Conservation (phyloP, 202 grass and related monocot genomes). For the Dendrocalamus latiflorus region DNA sequence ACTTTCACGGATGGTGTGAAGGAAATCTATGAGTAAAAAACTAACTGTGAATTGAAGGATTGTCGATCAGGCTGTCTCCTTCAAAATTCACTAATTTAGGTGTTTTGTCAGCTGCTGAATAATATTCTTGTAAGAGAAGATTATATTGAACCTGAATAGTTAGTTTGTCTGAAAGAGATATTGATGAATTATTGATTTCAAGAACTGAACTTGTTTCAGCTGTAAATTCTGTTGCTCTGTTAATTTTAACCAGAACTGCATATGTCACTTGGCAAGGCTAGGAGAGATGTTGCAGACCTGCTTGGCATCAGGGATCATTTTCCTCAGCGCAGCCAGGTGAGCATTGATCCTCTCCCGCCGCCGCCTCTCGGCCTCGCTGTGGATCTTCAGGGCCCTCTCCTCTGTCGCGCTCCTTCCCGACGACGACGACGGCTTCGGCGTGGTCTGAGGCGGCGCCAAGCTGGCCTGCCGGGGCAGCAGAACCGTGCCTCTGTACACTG, state of each 20-base stretch:
- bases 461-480: too few species aligned
- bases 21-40: not conserved
- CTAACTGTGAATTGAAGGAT: not conserved
- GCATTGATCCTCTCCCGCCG: constrained; percentile 84
- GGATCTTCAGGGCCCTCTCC: constrained; percentile 54
- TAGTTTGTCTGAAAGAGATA: not conserved
- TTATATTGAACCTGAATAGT: not conserved
- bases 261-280: not conserved
- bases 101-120: not conserved
- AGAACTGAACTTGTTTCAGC: not conserved
- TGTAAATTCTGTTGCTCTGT: not conserved
- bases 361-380: constrained; percentile 77
- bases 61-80: not conserved
- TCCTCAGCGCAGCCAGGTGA: constrained; percentile 57
- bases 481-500: too few species aligned
- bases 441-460: too few species aligned
- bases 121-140: not conserved
- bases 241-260: not conserved
- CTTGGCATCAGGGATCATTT: constrained; percentile 56
- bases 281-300: constrained; percentile 39
- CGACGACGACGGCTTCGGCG: too few species aligned
- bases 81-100: not conserved
- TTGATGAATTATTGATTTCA: not conserved
- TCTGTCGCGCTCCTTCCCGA: too few species aligned
- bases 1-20: not conserved